Percentiles rank a stretch among this genome's conserved stretches.
These are phyloP conservation scores for Mycena pura DNA, from an alignment of 768 basidiomycete species.

Conservation along the genomic window DNA sequence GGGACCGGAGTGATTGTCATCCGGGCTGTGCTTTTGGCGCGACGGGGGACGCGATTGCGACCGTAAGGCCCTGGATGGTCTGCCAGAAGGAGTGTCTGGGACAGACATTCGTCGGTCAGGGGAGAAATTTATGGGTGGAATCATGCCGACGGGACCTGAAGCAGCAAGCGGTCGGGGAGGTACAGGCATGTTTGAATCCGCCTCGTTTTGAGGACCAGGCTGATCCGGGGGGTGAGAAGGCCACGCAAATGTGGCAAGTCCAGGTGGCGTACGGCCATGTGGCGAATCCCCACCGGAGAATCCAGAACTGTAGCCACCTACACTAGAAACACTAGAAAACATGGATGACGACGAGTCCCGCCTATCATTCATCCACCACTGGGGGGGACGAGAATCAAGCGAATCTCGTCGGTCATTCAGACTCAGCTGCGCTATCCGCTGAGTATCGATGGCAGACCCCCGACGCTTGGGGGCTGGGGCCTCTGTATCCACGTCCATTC, in stretches of 20 bases:
- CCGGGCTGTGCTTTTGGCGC: constrained; percentile 55
- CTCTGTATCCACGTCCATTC: constrained; percentile 63
- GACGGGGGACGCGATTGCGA: constrained; percentile 77
- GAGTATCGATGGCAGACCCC: constrained; percentile 83
- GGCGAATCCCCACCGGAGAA: constrained; percentile 67
- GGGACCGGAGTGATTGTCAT: constrained; percentile 48
- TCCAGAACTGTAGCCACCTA: constrained; percentile 59
- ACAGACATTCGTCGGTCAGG: constrained; percentile 82
- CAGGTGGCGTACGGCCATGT: constrained; percentile 66
- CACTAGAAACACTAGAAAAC: constrained; percentile 65
- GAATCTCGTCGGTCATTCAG: constrained; percentile 82
- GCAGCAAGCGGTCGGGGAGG: constrained; percentile 57
- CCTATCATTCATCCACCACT: constrained; percentile 71
- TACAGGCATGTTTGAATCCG: constrained; percentile 50
- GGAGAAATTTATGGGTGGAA: constrained; percentile 63
- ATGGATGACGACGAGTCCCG: constrained; percentile 78
- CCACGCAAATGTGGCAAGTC: constrained; percentile 79
- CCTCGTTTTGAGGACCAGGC: constrained; percentile 48
- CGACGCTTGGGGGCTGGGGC: constrained; percentile 82
- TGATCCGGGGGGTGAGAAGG: constrained; percentile 48
- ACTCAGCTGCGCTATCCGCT: constrained; percentile 75
- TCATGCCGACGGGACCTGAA: constrained; percentile 53
- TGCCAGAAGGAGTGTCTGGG: constrained; percentile 59
- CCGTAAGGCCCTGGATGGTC: constrained; percentile 59
- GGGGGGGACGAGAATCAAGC: constrained; percentile 64